Evolutionary conservation across 1,139 yeast species (phyloP).

Genomic region (Sporopachydermia cereana): DNA sequence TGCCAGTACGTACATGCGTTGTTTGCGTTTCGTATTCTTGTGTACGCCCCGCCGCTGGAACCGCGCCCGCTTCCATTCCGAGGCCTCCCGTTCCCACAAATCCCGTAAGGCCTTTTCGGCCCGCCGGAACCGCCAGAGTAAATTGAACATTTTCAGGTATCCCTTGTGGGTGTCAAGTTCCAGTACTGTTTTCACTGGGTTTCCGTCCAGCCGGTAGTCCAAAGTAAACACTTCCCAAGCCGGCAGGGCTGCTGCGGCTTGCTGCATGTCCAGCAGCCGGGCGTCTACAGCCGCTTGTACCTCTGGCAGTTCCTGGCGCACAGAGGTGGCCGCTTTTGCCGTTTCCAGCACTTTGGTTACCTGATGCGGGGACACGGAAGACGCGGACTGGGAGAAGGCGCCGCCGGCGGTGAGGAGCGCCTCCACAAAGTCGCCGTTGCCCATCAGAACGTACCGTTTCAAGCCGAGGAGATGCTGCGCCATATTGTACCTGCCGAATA

Average conservation of each 20-base stretch:
- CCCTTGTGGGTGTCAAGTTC: conserved; percentile 34
- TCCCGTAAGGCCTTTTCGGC: conserved; percentile 39
- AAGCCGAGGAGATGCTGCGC: conserved; percentile 47
- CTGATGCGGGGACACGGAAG: conserved; percentile 50
- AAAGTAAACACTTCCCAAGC: conserved; percentile 93
- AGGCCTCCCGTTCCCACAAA: conserved; percentile 32
- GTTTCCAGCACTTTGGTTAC: conserved; percentile 55
- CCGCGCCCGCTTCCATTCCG: conserved; percentile 12
- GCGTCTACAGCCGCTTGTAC: conserved; percentile 64
- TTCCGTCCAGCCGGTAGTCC: conserved; percentile 56
- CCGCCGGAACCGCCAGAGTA: conserved; percentile 69
- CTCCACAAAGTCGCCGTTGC: conserved; percentile 70
- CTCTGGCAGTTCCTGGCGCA: conserved; percentile 32
- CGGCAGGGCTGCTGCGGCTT: conserved; percentile 40
- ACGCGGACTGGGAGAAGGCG: conserved; percentile 50
- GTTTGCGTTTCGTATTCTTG: conserved; percentile 4
- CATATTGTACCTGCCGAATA: conserved; percentile 40
- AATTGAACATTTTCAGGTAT: conserved; percentile 74
- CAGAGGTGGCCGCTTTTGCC: conserved; percentile 53
- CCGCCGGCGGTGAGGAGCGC: conserved; percentile 44
- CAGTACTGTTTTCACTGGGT: conserved; percentile 32
- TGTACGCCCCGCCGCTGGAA: conserved; percentile 10
- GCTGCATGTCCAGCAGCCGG: conserved; percentile 44
- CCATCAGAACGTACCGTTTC: conserved; percentile 58
- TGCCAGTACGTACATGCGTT: conserved; percentile 17